Conservation (phyloP, 176 grass and related monocot species). For the Pontederia paniculata region DNA sequence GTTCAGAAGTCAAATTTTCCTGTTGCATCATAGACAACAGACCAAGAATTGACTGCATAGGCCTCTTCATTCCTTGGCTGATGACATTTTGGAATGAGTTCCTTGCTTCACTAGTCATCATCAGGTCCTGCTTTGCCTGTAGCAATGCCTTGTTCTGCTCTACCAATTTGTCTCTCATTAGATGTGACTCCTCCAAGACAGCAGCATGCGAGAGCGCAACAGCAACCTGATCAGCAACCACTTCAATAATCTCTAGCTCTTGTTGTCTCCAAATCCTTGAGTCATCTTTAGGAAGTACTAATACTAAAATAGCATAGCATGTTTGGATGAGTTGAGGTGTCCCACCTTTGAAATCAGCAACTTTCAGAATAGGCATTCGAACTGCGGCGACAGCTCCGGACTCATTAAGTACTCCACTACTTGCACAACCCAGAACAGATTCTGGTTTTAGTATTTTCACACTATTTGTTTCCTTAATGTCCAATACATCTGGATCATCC, state of each 20-base stretch:
- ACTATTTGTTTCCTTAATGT: neutral
- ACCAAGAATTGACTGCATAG: constrained; percentile 5
- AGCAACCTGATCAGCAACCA: constrained; percentile 18
- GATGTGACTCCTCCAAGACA: constrained; percentile 15
- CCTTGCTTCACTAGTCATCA: constrained; percentile 12
- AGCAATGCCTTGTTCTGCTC: constrained; percentile 18
- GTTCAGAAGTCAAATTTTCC: constrained; percentile 6
- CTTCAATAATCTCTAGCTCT: constrained; percentile 12
- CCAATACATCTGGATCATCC: constrained; percentile 5
- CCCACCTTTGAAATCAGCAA: constrained; percentile 17
- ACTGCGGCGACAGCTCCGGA: constrained; percentile 14
- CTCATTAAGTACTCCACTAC: neutral
- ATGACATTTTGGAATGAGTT: constrained; percentile 8
- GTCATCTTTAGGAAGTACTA: constrained; percentile 14
- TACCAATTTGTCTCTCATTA: constrained; percentile 19
- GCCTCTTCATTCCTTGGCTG: constrained; percentile 11
- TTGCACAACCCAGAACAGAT: neutral
- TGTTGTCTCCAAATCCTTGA: constrained; percentile 2
- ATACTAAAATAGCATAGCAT: constrained; percentile 13
- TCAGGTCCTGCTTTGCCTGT: constrained; percentile 2
- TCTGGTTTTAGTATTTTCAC: neutral
- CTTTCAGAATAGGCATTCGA: constrained; percentile 16
- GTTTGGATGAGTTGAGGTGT: constrained; percentile 9
- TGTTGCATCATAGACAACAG: constrained; percentile 19
- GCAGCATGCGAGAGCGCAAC: constrained; percentile 16